Evolutionary conservation across 768 basidiomycete species (phyloP).

Genomic region (Melanogaster broomeanus): DNA sequence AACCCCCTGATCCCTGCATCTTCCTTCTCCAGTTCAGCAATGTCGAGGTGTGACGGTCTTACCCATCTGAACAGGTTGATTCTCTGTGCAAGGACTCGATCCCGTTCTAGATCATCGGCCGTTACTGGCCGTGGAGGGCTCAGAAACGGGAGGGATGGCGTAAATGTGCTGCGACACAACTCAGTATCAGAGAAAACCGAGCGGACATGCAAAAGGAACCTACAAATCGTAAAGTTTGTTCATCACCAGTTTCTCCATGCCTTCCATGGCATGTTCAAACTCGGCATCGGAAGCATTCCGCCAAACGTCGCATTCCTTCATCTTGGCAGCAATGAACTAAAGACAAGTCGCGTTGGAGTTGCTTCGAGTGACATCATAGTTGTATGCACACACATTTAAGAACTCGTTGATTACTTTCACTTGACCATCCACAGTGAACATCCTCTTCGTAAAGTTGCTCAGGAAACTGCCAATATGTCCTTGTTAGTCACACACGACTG

Average conservation of each 20-base stretch:
- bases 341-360: conserved; percentile 18
- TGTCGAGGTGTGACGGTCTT: conserved; percentile 84
- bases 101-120: conserved; percentile 94
- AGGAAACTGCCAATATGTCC: conserved; percentile 62
- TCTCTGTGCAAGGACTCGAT: conserved; percentile 86
- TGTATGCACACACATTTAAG: conserved; percentile 53
- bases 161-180: conserved; percentile 72
- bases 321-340: conserved; percentile 88
- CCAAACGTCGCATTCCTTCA: conserved; percentile 87
- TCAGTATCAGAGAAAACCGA: conserved; percentile 4
- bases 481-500: conserved; percentile 1
- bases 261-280: conserved; percentile 96
- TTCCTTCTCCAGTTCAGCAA: conserved; percentile 73
- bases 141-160: conserved; percentile 73
- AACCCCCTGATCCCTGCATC: conserved; percentile 60
- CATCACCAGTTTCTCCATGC: conserved; percentile 99
- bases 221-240: conserved; percentile 95
- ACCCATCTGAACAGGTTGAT: conserved; percentile 93
- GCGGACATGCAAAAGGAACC: conserved; percentile 33
- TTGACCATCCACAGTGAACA: conserved; percentile 91
- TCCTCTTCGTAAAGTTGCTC: conserved; percentile 89
- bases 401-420: conserved; percentile 96
- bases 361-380: neutral
- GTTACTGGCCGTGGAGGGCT: conserved; percentile 77
- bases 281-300: conserved; percentile 73